Conservation (phyloP, 1,139 yeast genomes). For the Kodamaea sp. region DNA sequence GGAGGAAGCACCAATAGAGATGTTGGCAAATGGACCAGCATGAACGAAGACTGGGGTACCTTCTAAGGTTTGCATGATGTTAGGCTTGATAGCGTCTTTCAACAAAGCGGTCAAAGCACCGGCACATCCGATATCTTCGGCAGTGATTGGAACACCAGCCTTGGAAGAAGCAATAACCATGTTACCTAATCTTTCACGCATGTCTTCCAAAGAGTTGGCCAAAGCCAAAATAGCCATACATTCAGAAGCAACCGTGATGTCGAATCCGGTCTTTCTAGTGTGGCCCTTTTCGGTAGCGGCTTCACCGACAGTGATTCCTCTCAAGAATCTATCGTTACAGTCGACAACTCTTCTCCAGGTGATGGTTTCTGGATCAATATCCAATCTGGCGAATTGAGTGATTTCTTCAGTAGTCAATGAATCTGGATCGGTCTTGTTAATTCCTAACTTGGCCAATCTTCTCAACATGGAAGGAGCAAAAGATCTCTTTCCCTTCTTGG, state of each 20-base stretch:
- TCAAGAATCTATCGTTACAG: conserved; percentile 74
- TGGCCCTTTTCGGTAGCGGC: conserved; percentile 85
- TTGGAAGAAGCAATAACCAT: conserved; percentile 66
- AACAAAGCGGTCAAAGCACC: conserved; percentile 79
- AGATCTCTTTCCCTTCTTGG: conserved; percentile 61
- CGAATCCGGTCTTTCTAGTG: conserved; percentile 74
- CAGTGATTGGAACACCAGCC: conserved; percentile 67
- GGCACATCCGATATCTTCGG: conserved; percentile 78
- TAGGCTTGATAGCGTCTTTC: conserved; percentile 82
- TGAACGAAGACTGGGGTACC: conserved; percentile 85
- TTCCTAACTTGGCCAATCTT: conserved; percentile 64
- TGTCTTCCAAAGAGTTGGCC: conserved; percentile 63
- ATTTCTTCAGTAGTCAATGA: conserved; percentile 68
- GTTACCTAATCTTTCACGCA: conserved; percentile 69
- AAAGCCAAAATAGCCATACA: conserved; percentile 80
- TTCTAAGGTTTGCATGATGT: conserved; percentile 81
- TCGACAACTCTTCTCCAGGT: conserved; percentile 80
- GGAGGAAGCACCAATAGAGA: conserved; percentile 82
- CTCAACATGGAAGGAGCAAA: conserved; percentile 70
- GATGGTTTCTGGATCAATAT: conserved; percentile 72
- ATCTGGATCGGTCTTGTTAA: conserved; percentile 66
- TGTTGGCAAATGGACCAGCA: conserved; percentile 87
- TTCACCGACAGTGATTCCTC: conserved; percentile 75
- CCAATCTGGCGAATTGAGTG: conserved; percentile 59
- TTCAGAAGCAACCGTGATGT: conserved; percentile 81